These are phyloP conservation scores for Oryza meyeriana DNA, from an alignment of 176 grass and related monocot species.

Conservation along the genomic window DNA sequence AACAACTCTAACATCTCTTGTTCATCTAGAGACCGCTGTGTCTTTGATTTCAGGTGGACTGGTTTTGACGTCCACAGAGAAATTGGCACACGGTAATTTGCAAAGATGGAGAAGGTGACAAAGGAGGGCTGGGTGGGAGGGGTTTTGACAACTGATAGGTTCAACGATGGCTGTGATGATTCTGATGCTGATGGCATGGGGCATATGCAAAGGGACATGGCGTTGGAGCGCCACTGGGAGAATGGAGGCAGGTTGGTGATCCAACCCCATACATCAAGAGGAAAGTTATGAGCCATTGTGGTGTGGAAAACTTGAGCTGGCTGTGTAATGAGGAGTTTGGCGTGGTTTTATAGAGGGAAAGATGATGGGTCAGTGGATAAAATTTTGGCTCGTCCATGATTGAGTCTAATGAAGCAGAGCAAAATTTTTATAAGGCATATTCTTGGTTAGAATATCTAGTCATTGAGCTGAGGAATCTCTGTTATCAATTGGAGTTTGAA, in stretches of 20 bases:
- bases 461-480: not conserved
- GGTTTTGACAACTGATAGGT: slow-evolving; percentile 50
- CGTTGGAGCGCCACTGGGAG: slow-evolving; percentile 65
- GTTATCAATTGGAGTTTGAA: not conserved
- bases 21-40: slow-evolving; percentile 49
- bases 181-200: slow-evolving; percentile 26
- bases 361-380: slow-evolving; percentile 19
- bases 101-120: slow-evolving; percentile 68
- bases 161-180: slow-evolving; percentile 47
- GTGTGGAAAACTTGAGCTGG: slow-evolving; percentile 18
- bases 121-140: slow-evolving; percentile 39
- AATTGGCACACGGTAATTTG: slow-evolving; percentile 55
- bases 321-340: not conserved
- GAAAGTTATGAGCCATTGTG: slow-evolving; percentile 59
- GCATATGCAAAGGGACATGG: slow-evolving; percentile 75
- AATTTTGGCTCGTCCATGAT: slow-evolving; percentile 23
- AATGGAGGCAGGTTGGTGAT: slow-evolving; percentile 68
- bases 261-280: slow-evolving; percentile 66
- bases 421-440: slow-evolving; percentile 41
- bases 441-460: slow-evolving; percentile 11
- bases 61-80: slow-evolving; percentile 78
- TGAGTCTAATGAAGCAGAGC: slow-evolving; percentile 18
- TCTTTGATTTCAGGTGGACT: slow-evolving; percentile 55
- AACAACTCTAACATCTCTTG: slow-evolving; percentile 52
- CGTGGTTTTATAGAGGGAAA: slow-evolving; percentile 36